A percentile compares a stretch with the other conserved stretches of the same genome.
Conservation (phyloP, 192 early-diverging fungal species). For the Piromyces sp. region DNA sequence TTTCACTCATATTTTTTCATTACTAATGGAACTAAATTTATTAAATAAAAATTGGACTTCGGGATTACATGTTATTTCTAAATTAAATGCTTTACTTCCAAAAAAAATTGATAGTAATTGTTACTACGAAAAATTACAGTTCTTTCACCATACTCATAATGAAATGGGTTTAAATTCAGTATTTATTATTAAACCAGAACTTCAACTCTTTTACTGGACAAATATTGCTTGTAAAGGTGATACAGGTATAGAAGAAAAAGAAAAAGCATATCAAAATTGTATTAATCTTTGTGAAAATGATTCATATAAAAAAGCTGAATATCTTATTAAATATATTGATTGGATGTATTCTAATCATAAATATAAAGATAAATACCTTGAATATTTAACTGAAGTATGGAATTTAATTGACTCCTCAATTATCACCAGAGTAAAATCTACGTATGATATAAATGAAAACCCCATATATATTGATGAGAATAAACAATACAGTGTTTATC, state of each 20-base stretch:
- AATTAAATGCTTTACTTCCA: background rate
- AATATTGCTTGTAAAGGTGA: background rate
- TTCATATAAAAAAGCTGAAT: background rate
- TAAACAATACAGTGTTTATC: background rate
- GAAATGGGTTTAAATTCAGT: background rate
- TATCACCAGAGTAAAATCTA: background rate
- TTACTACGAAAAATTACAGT: background rate
- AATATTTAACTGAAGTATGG: background rate
- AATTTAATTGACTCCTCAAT: background rate
- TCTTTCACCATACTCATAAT: background rate
- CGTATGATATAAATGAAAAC: background rate
- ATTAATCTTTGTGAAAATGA: background rate
- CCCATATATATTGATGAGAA: background rate
- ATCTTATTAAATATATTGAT: background rate
- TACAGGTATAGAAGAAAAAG: background rate
- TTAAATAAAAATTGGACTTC: background rate
- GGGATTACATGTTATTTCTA: background rate
- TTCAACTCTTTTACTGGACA: background rate
- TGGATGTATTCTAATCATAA: background rate
- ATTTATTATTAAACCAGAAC: background rate
- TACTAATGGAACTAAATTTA: background rate
- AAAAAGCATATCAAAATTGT: background rate
- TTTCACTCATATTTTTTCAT: background rate
- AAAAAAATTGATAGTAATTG: background rate
- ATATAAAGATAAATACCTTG: background rate